Base-by-base conservation (phyloP, 176 grass and related monocot genomes). In the Phragmites australis region DNA sequence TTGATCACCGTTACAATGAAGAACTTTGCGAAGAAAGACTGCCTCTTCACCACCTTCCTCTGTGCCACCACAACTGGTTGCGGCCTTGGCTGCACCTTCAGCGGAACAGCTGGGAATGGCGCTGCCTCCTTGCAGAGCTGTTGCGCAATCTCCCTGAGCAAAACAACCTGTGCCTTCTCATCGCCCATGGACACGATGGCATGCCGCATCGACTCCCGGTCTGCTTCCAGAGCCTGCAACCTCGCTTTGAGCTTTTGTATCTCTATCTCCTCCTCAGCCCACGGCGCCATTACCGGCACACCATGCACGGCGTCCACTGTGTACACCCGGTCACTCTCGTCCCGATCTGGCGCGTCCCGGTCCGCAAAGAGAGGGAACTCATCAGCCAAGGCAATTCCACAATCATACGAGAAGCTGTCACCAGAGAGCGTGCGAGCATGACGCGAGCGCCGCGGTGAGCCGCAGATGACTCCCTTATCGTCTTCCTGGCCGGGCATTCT, bases 141-240 rank as follows among this genome's bases (percentile, higher is more conserved):
- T n/a, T 92, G 94, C 2, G 88, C 82, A 13, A 94, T 94, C 78
- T 94, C 85, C 69, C 88, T 92, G 83, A 90, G 73, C 72, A 94
- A 68, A 27, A 92, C 50, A 11, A 83, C 74, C 83, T 97, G 88
- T 10, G 81, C 80, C 68, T 93, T 97, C 51, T 93, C 75, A 8
- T 90, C 59, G 18, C 90, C 92, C 77, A 93, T 78, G 21, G 90
- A 91, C 72, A 93, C 65, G 71, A 98, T 93, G 42, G 89, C 84
- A 13, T 94, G 85, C 18, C 78, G 84, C 92, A 94, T 90, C 1
- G 92, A 89, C 79, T 97, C 95, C 57, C 88, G 82, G 34, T 94
- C 90, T 4, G 92, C 92, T 74, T 94, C 92, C 4, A 92, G 78
- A 12, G 81, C 92, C 22, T 72, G 90, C 81, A 97, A 19, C 63